Evolutionary conservation across 2,329 filamentous ascomycete genomes (phyloP).

Genomic region (Aspergillus sp.): DNA sequence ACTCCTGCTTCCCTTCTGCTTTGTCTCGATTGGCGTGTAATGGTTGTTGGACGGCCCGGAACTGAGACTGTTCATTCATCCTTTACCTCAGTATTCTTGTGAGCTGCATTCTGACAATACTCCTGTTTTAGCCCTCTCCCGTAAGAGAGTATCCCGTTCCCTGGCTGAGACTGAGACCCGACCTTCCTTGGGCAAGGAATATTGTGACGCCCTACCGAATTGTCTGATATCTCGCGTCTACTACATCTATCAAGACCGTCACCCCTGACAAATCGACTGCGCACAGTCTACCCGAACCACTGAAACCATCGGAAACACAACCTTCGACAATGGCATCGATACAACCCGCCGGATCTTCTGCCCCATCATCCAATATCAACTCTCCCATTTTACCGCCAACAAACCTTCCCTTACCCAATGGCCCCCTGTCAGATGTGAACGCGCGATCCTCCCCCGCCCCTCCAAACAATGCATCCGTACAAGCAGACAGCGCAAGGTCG

Average conservation of each 20-base stretch:
- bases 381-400: slow-evolving; percentile 30
- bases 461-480: slow-evolving; percentile 24
- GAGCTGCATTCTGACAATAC: neutral
- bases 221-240: too few species aligned
- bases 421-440: slow-evolving; percentile 27
- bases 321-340: slow-evolving; percentile 29
- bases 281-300: too few species aligned
- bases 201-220: too few species aligned
- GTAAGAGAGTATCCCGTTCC: too few species aligned
- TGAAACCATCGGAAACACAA: too few species aligned
- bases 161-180: too few species aligned
- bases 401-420: slow-evolving; percentile 26
- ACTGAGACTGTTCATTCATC: neutral
- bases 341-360: slow-evolving; percentile 32
- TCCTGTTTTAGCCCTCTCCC: neutral
- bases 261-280: neutral
- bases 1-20: too few species aligned
- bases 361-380: slow-evolving; percentile 36
- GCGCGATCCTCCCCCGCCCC: slow-evolving; percentile 34
- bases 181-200: too few species aligned
- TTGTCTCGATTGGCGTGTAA: too few species aligned
- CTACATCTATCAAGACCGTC: neutral
- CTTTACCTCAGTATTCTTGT: neutral
- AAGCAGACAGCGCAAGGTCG: slow-evolving; percentile 28
- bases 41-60: too few species aligned